Conservation (phyloP, 106 monocot species). For the Triglochin maritima region DNA sequence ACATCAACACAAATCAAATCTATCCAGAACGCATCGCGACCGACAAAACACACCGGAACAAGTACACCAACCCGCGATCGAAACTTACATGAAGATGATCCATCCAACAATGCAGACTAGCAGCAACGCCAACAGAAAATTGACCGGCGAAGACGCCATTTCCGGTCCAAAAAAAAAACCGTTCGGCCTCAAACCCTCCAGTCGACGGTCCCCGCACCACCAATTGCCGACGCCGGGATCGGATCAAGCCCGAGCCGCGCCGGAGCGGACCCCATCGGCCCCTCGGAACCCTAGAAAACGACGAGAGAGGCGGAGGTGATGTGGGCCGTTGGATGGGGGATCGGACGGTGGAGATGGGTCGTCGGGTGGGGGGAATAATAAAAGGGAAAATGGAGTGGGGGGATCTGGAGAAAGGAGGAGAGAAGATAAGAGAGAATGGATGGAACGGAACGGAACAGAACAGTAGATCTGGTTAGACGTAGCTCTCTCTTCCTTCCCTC, state of each 20-base stretch:
- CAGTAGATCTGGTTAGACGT: slow-evolving; percentile 3
- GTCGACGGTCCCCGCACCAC: not conserved
- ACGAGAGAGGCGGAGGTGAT: not conserved
- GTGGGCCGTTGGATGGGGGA: not conserved
- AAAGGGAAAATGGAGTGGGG: not conserved
- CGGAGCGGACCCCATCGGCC: not conserved
- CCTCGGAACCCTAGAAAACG: not conserved
- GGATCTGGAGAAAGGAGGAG: not conserved
- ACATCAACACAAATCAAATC: not conserved
- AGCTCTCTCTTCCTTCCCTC: slow-evolving; percentile 2
- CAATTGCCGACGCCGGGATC: not conserved
- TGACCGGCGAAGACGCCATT: slow-evolving; percentile 13
- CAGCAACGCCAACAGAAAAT: slow-evolving; percentile 3
- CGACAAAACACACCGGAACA: not conserved
- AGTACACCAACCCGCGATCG: not conserved
- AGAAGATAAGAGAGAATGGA: not conserved
- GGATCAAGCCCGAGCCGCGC: not conserved
- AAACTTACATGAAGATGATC: slow-evolving; percentile 12
- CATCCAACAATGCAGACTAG: slow-evolving; percentile 13
- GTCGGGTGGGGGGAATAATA: too few species aligned
- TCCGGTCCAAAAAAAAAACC: not conserved
- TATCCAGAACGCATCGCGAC: not conserved
- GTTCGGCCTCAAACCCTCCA: not conserved
- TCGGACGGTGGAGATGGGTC: not conserved
- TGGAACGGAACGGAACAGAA: not conserved